These are phyloP conservation scores for Cinnamomum chago DNA, from an alignment of 164 flowering plant genomes.

Conservation along the genomic window DNA sequence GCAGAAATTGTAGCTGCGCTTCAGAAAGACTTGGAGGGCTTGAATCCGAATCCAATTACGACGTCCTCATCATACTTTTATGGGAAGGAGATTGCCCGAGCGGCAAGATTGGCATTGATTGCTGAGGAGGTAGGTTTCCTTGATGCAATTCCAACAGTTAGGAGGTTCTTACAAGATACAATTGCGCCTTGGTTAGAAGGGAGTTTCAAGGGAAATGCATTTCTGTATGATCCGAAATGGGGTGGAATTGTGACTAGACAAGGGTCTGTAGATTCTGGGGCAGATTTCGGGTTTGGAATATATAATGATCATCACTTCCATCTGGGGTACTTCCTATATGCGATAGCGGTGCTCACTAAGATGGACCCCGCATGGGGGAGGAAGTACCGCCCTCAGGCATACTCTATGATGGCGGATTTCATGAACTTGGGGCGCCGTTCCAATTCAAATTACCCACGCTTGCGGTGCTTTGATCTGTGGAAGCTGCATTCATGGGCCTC, in stretches of 20 bases:
- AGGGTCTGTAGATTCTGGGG: conserved; percentile 66
- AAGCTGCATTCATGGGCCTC: conserved; percentile 93
- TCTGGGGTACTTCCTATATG: conserved; percentile 83
- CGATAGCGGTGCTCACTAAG: conserved; percentile 78
- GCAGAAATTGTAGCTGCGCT: conserved; percentile 57
- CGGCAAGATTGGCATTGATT: conserved; percentile 83
- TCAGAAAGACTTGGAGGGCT: conserved; percentile 46
- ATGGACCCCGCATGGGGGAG: conserved; percentile 86
- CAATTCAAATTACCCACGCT: conserved; percentile 47
- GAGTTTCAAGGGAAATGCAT: conserved; percentile 64
- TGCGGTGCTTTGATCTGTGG: conserved; percentile 83
- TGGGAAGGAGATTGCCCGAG: conserved; percentile 83
- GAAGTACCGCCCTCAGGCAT: conserved; percentile 71
- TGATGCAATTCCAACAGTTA: conserved; percentile 53
- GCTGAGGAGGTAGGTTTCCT: conserved; percentile 71
- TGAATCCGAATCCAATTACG: conserved; percentile 35
- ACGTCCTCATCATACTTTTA: conserved; percentile 82
- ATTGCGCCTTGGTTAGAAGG: conserved; percentile 93
- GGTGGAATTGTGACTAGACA: conserved; percentile 79
- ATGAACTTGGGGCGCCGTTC: conserved; percentile 51
- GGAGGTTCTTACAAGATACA: conserved; percentile 49
- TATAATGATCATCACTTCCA: conserved; percentile 91
- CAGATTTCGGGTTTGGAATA: conserved; percentile 87
- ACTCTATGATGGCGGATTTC: conserved; percentile 73
- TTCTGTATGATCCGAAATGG: conserved; percentile 76